Conservation (phyloP, 768 basidiomycete species). For the Austroboletus festivus region DNA sequence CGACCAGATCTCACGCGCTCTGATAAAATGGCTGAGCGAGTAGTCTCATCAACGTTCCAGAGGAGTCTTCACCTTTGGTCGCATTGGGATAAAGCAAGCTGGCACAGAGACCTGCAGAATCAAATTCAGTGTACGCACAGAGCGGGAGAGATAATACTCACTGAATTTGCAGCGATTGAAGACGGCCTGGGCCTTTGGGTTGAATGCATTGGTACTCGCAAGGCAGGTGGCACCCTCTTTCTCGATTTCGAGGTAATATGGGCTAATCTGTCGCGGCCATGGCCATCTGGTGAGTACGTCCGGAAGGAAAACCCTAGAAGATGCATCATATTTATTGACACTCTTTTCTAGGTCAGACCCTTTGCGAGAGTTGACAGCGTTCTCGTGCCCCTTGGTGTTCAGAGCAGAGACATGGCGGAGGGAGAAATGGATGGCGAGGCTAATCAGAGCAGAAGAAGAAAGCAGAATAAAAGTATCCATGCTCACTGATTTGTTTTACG, state of each 20-base stretch:
- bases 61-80: slow-evolving; percentile 7
- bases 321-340: too few relatives aligned
- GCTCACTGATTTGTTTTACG: too few relatives aligned
- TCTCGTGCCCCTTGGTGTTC: too few relatives aligned
- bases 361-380: too few relatives aligned
- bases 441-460: too few relatives aligned
- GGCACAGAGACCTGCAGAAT: slow-evolving; percentile 6
- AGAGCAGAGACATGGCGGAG: too few relatives aligned
- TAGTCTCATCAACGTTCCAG: background rate
- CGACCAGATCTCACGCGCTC: slow-evolving; percentile 35
- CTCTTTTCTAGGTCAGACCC: too few relatives aligned
- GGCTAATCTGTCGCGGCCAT: slow-evolving; percentile 11
- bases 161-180: slow-evolving; percentile 12
- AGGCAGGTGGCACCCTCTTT: slow-evolving; percentile 9
- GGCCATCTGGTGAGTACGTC: slow-evolving; percentile 13
- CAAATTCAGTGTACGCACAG: background rate
- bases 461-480: too few relatives aligned
- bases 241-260: background rate
- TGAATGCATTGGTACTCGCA: slow-evolving; percentile 6
- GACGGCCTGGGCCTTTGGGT: slow-evolving; percentile 10
- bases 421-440: too few relatives aligned
- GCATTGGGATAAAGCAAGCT: slow-evolving; percentile 4
- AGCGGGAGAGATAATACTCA: background rate
- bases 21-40: background rate
- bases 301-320: slow-evolving; percentile 15